Evolutionary conservation across 768 basidiomycete species (phyloP), one percentile per base, ranked within the genome.

Genomic region (Phanerochaete carnosa): DNA sequence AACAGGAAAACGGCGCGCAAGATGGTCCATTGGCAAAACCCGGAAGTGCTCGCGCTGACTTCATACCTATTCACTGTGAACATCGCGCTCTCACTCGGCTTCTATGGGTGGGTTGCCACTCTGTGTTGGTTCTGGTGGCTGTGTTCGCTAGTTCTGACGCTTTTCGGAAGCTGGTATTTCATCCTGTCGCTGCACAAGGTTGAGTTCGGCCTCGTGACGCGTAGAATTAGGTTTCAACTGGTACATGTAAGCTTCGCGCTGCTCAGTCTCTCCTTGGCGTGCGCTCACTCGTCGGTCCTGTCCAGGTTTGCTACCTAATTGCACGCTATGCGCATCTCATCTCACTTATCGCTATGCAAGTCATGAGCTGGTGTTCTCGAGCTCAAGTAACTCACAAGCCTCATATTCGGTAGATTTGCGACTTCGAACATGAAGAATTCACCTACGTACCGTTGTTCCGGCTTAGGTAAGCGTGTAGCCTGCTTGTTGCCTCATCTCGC

Each of bases 1-100:
- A 35, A 35, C 33, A 35, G 33, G 33, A 35, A 13, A 6, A 28
- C 49, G 49, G 46, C 46, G 49, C 25, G 49, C 45, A 51, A 7
- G 30, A 60, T 60, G 63, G 61, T 65, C 33, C 32, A 65, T 56
- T 62, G 64, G 64, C 13, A 57, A 16, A 46, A 49, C 43, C 58
- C 54, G 22, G 55, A 51, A 1, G 55, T 60, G 32, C 39, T 60
- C 26, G 55, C 6, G 19, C 55, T 60, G 30, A 49, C 43, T 30
- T 53, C 58, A 23, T 58, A 57, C 37, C 28, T 60, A 8, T 65
- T 62, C 30, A 51, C 51, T 13, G 55, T 60, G 46, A 46, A 56
- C 25, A 55, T 55, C 32, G 52, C 60, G n/a, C 57, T 62, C 46
- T n/a, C 57, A n/a, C 61, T 65, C 51, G 64, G 64, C 30, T 53